Percentiles rank a stretch among this genome's conserved stretches.
phyloP scores from a whole-genome alignment of 495 filamentous ascomycete genomes.

The Penicillium egyptiacum region DNA sequence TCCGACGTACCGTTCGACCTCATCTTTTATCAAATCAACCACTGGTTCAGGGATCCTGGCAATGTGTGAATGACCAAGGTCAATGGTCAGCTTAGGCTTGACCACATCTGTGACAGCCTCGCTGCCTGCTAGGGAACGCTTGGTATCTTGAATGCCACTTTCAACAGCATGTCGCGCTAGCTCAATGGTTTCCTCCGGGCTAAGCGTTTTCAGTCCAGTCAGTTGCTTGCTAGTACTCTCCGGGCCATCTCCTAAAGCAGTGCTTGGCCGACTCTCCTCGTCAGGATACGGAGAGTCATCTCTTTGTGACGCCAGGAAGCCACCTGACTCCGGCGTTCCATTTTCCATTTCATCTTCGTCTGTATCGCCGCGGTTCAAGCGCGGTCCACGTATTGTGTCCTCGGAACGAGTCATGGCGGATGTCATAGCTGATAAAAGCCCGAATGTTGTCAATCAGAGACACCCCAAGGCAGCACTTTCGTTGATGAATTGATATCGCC shows the following conservation, averaged over 20 bases:
- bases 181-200: slow-evolving; percentile 50
- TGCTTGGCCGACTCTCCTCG: slow-evolving; percentile 33
- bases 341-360: slow-evolving; percentile 36
- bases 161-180: slow-evolving; percentile 66
- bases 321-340: slow-evolving; percentile 26
- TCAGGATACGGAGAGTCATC: slow-evolving; percentile 34
- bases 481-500: neutral
- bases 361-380: slow-evolving; percentile 33
- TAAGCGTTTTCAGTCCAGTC: slow-evolving; percentile 31
- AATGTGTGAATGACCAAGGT: slow-evolving; percentile 82
- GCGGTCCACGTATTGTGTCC: slow-evolving; percentile 40
- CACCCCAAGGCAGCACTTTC: slow-evolving; percentile 1
- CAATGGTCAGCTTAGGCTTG: slow-evolving; percentile 80
- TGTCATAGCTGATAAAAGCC: slow-evolving; percentile 27
- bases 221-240: slow-evolving; percentile 24
- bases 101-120: slow-evolving; percentile 67
- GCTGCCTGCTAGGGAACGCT: slow-evolving; percentile 65
- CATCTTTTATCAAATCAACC: slow-evolving; percentile 87
- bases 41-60: slow-evolving; percentile 80
- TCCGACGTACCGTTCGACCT: slow-evolving; percentile 76
- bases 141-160: slow-evolving; percentile 64
- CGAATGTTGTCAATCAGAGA: slow-evolving; percentile 5
- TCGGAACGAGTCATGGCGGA: slow-evolving; percentile 44
- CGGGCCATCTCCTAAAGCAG: slow-evolving; percentile 29
- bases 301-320: slow-evolving; percentile 23